Base-by-base conservation (phyloP, 805 yeast genomes). In the Teunomyces funiuensis region DNA sequence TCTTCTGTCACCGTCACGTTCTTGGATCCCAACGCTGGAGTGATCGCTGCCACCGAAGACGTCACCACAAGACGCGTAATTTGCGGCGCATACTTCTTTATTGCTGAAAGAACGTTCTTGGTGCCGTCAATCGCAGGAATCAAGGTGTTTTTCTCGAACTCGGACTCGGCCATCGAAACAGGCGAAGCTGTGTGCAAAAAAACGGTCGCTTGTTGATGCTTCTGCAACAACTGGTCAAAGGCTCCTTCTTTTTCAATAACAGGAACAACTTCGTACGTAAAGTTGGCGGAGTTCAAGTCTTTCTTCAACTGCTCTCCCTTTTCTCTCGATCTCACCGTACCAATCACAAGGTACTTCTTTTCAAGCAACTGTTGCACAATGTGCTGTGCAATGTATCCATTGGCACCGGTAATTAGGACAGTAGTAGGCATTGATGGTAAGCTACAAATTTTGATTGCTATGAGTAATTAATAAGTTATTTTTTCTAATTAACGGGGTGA, bases 141-240 rank as follows among this genome's bases (percentile, higher is more conserved):
- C 44, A 80, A 60, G 40, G 80, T 62, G 16, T 76, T 81, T 38
- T 72, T 71, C 43, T 73, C 82, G 26, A 73, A 63, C 45, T 71
- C 66, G 11, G 66, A 57, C 16, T 67, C 59, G 7, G 71, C 65
- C 54, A 70, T 73, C 18, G 69, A 61, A 54, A 74, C 74, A 10
- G 86, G 85, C 11, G 83, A 74, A 2, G 87, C 86, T 7, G 82
- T 71, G 57, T 81, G 87, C 30, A 80, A 50, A 37, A 82, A 80
- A 25, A 72, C 76, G 9, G 65, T 64, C 42, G 79, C 72, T 29
- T 79, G 82, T 25, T 74, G 73, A 45, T 73, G 71, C 15, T 61
- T 64, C 49, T 70, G 56, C 49, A 80, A 65, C 0, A 72, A 69
- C 6, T 57, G 55, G 41, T 73, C 74, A 45, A 76, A 76, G 0